Evolutionary conservation across 306 rosid species (phyloP).

Genomic region (Cicer pinnatifidum): DNA sequence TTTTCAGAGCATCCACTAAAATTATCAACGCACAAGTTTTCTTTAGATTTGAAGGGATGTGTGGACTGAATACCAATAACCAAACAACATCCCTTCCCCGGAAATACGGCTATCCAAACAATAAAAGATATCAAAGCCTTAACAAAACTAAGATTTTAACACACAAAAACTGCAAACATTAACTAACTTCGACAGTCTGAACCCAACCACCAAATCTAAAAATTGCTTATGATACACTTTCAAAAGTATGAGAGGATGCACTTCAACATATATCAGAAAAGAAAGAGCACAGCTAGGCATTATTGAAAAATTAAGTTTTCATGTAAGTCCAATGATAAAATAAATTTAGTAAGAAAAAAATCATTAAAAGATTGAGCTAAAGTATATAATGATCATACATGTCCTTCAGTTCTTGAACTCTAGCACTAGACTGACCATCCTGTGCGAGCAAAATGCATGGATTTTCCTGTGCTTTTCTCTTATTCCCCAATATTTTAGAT

Average conservation of each 20-base stretch:
- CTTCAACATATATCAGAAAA: constrained; percentile 30
- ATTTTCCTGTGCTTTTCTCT: constrained; percentile 60
- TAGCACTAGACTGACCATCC: constrained; percentile 65
- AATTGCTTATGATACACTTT: background rate
- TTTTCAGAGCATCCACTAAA: constrained; percentile 12
- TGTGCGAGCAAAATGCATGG: constrained; percentile 64
- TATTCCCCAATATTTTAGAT: constrained; percentile 51
- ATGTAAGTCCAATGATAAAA: constrained; percentile 21
- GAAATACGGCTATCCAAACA: constrained; percentile 28
- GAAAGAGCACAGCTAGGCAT: constrained; percentile 33
- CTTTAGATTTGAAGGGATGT: constrained; percentile 24
- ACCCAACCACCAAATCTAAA: constrained; percentile 15
- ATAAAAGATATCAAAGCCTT: constrained; percentile 25
- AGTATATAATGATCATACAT: constrained; percentile 56
- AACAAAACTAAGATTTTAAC: background rate
- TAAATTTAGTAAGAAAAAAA: background rate
- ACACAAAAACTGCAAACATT: constrained; percentile 1
- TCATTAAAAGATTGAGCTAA: constrained; percentile 14
- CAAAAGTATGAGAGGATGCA: constrained; percentile 1
- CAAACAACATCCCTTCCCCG: constrained; percentile 6
- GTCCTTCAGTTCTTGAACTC: constrained; percentile 71
- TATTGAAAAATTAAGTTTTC: constrained; percentile 8
- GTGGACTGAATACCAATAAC: constrained; percentile 26
- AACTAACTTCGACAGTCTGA: constrained; percentile 24
- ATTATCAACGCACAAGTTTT: constrained; percentile 21